phyloP scores from a whole-genome alignment of 805 yeast genomes.

The Yarrowia divulgata region DNA sequence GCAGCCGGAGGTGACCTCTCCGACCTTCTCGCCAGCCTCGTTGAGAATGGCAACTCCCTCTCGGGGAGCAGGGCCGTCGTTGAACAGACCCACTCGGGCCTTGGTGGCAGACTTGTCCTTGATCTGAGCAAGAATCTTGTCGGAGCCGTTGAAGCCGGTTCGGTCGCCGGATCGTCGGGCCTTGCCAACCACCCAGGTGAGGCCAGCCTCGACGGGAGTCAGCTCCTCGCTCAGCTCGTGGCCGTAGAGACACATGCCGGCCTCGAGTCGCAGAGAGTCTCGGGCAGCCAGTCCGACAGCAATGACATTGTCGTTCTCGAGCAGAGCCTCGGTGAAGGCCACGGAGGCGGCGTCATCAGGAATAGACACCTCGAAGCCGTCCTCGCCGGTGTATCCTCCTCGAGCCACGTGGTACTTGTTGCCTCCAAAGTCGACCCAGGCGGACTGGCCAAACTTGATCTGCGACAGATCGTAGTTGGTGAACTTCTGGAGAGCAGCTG shows the following conservation, averaged over 20 bases:
- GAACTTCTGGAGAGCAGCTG: slow-evolving; percentile 67
- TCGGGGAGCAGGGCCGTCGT: slow-evolving; percentile 93
- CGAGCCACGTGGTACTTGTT: slow-evolving; percentile 78
- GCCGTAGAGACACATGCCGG: slow-evolving; percentile 98
- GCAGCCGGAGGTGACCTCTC: slow-evolving; percentile 69
- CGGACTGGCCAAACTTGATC: slow-evolving; percentile 77
- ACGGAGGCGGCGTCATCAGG: slow-evolving; percentile 60
- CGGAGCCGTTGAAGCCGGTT: slow-evolving; percentile 76
- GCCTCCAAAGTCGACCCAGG: slow-evolving; percentile 55
- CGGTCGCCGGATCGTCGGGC: slow-evolving; percentile 62
- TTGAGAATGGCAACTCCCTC: slow-evolving; percentile 72
- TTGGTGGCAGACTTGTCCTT: slow-evolving; percentile 65
- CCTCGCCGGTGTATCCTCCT: slow-evolving; percentile 98
- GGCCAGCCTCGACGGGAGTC: slow-evolving; percentile 88
- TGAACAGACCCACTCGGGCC: slow-evolving; percentile 74
- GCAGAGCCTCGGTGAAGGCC: slow-evolving; percentile 66
- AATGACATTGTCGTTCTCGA: slow-evolving; percentile 65
- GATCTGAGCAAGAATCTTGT: slow-evolving; percentile 72
- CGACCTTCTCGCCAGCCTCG: slow-evolving; percentile 61
- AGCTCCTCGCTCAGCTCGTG: slow-evolving; percentile 80
- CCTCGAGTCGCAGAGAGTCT: slow-evolving; percentile 93
- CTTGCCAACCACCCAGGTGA: slow-evolving; percentile 90
- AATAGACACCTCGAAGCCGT: slow-evolving; percentile 92
- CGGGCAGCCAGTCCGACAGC: slow-evolving; percentile 99
- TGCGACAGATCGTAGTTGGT: slow-evolving; percentile 64